These are phyloP conservation scores for Viola odorata DNA, from an alignment of 345 rosid species.

Conservation along the genomic window DNA sequence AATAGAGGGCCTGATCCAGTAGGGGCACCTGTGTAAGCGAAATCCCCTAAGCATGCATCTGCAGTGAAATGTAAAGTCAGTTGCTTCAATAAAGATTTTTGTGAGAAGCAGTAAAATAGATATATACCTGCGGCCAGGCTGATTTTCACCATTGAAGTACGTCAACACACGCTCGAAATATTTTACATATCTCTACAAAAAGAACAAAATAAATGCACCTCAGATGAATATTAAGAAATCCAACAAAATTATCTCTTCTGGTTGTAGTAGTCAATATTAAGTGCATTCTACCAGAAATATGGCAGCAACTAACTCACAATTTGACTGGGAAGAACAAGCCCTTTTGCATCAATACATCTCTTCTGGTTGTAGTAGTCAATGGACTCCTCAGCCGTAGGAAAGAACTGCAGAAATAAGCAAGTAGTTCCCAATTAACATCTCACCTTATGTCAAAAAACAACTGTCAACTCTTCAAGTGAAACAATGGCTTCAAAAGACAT, in stretches of 20 bases:
- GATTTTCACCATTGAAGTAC: conserved; percentile 76
- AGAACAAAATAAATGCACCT: conserved; percentile 5
- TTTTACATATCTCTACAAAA: conserved; percentile 69
- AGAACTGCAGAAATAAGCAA: conserved; percentile 49
- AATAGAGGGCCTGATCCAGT: conserved; percentile 81
- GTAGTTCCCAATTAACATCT: conserved; percentile 6
- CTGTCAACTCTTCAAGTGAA: no score
- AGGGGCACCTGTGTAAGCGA: conserved; percentile 82
- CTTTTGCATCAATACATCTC: conserved; percentile 88
- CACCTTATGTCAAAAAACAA: conserved; percentile 6
- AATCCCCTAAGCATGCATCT: conserved; percentile 92
- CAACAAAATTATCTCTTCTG: no score
- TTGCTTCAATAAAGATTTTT: conserved; percentile 2
- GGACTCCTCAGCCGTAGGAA: conserved; percentile 89
- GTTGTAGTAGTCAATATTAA: not conserved
- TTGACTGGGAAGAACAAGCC: conserved; percentile 88
- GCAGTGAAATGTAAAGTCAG: conserved; percentile 17
- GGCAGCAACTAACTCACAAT: conserved; percentile 49
- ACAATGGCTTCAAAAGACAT: not conserved
- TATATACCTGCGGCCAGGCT: conserved; percentile 66
- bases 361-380: conserved; percentile 85
- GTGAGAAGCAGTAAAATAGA: conserved; percentile 15
- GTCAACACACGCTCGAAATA: conserved; percentile 66
- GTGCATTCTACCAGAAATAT: conserved; percentile 2
- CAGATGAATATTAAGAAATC: no score